Evolutionary conservation across 2,329 filamentous ascomycete species (phyloP), one percentile per base, ranked within the genome.

Genomic region (Plenodomus biglobosus): DNA sequence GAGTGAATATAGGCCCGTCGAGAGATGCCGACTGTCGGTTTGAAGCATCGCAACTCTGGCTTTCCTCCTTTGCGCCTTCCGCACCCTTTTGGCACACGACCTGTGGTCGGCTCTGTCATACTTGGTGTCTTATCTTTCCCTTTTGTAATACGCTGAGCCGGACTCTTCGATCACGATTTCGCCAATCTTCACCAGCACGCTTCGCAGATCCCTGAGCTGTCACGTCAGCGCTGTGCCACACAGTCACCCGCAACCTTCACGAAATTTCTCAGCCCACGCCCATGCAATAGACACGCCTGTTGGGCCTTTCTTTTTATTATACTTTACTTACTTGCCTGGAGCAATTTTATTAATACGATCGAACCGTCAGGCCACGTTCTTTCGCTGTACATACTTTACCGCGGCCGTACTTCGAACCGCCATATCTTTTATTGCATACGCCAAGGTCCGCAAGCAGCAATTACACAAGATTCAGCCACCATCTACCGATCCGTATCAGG

Each of bases 301-400:
- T 44, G 46, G 37, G 46, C 52, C 55, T 48, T 51, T 54, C 35
- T 47, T 53, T 42, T 55, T 37, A 44, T 43, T 35, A 43, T 43
- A 52, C 36, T 50, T 57, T 42, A 44, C 52, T 57, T 42, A 44
- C 52, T 55, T 52, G 58, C 61, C 61, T 56, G 58, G 58, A 60
- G 58, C 59, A 60, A 54, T 61, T 53, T 52, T 55, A 39, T 11
- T 38, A 37, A 43, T 38, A 52, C 39, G 35, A 46, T 46, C 34
- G 50, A 61, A 62, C 58, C 60, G 65, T 70, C 66, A 67, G 64
- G 66, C 46, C 59, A 68, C 66, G 64, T 67, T 60, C 48, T 42
- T 52, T 52, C 42, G 45, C 48, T 60, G 57, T 53, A 53, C 42
- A 59, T 58, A 51, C 35, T 52, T 45, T 43, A 21, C 45, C 42